These are phyloP conservation scores for Macrotyloma uniflorum DNA, from an alignment of 306 rosid genomes.

Conservation along the genomic window DNA sequence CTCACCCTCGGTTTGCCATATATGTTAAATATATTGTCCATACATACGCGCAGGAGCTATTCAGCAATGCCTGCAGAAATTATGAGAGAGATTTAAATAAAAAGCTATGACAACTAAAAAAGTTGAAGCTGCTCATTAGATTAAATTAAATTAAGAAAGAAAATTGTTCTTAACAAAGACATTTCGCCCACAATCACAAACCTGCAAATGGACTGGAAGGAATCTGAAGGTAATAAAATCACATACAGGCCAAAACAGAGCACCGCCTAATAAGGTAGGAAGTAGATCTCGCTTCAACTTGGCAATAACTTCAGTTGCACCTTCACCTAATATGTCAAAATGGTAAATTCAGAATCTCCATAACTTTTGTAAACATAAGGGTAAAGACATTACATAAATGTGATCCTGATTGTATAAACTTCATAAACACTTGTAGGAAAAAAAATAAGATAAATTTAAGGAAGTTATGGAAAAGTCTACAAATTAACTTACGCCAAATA, in stretches of 20 bases:
- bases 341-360: constrained; percentile 29
- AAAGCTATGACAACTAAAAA: neutral
- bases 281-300: constrained; percentile 70
- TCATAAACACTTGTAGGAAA: neutral
- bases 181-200: constrained; percentile 22
- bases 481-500: neutral
- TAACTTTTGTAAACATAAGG: neutral
- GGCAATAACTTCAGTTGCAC: constrained; percentile 47
- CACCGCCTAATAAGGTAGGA: constrained; percentile 65
- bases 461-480: neutral
- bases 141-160: neutral
- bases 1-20: constrained; percentile 64
- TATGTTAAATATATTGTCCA: constrained; percentile 84
- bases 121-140: neutral
- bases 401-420: neutral
- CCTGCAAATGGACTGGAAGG: constrained; percentile 76
- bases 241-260: constrained; percentile 70
- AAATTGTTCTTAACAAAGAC: constrained; percentile 7
- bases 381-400: neutral
- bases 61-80: constrained; percentile 73
- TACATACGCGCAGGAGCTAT: constrained; percentile 64
- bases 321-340: constrained; percentile 63
- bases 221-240: constrained; percentile 75
- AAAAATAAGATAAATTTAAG: neutral
- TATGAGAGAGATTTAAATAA: neutral